Base-by-base conservation (phyloP, 2,329 filamentous ascomycete genomes). In the Coleophoma cylindrospora region DNA sequence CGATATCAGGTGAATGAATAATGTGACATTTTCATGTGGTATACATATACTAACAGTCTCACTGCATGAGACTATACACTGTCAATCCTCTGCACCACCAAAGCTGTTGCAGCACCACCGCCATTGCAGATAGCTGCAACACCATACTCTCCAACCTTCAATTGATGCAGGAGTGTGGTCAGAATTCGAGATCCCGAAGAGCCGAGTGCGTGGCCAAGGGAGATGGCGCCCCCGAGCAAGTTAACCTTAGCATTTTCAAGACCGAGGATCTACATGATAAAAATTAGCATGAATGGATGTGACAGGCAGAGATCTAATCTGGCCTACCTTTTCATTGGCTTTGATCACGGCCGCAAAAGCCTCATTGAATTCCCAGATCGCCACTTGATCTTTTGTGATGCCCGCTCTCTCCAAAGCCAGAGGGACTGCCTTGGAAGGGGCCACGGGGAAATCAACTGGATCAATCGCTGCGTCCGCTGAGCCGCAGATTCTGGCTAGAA, bases 331-430 rank as follows among this genome's bases (percentile, higher is more conserved):
- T 63, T 89, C 86, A 65, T 97, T 96, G 40, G 92, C 91, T 66
- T 94, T 91, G 69, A 96, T 94, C 32, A 96, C 91, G 4, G 89
- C 89, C 27, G 94, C 92, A 66, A 99, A 99, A 0, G 94, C 94
- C 73, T 99, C 94, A 69, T 99, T 99, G 70, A 99, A 96, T 68
- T 97, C 94, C 92, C 94, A 97, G 19, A 96, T 74, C 5, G 92
- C 85, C 43, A 99, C 90, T 68, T 97, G 88, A 43, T 95, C 87
- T 70, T 91, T 90, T 57, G 83, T 89, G 58, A 99, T 91, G 11
- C 92, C 91, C 1, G 94, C 94, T 50, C 91, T 81, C 69, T 91
- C 81, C 46, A 99, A 77, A 11, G 91, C 91, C 61, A 96, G 83
- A 3, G 92, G 91, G 0, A 97, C 92, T 5, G 92, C 92, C 69